Evolutionary conservation across 768 basidiomycete genomes (phyloP).

Genomic region (Boletus coccyginus): DNA sequence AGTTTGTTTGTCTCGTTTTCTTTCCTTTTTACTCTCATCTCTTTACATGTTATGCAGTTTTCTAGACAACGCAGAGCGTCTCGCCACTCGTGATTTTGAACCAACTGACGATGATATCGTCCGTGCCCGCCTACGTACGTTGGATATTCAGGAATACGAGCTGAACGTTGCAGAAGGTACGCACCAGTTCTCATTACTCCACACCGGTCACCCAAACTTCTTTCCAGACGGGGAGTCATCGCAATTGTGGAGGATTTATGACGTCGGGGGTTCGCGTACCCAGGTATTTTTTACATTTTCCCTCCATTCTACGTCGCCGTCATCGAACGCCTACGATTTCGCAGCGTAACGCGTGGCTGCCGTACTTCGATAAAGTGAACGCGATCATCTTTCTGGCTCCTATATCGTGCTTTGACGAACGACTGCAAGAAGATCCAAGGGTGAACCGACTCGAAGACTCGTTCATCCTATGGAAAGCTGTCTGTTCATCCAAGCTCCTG

Average conservation of each 20-base stretch:
- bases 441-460: slow-evolving; percentile 77
- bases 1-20: slow-evolving; percentile 51
- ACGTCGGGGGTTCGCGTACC: slow-evolving; percentile 74
- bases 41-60: slow-evolving; percentile 43
- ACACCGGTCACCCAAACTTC: background rate
- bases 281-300: slow-evolving; percentile 38
- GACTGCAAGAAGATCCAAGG: slow-evolving; percentile 62
- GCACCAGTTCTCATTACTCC: background rate
- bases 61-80: slow-evolving; percentile 63
- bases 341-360: slow-evolving; percentile 75
- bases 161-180: slow-evolving; percentile 39
- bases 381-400: slow-evolving; percentile 82
- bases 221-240: slow-evolving; percentile 33
- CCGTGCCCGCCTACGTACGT: slow-evolving; percentile 64
- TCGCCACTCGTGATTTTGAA: slow-evolving; percentile 56
- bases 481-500: slow-evolving; percentile 66
- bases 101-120: slow-evolving; percentile 75
- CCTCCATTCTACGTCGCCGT: background rate
- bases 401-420: slow-evolving; percentile 77
- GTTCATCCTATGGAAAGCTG: slow-evolving; percentile 65
- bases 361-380: slow-evolving; percentile 76
- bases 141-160: slow-evolving; percentile 67
- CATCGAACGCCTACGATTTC: background rate
- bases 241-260: slow-evolving; percentile 70
- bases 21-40: background rate